These are phyloP conservation scores for Maudiozyma humilis DNA, from an alignment of 1,139 yeast genomes.

Conservation along the genomic window DNA sequence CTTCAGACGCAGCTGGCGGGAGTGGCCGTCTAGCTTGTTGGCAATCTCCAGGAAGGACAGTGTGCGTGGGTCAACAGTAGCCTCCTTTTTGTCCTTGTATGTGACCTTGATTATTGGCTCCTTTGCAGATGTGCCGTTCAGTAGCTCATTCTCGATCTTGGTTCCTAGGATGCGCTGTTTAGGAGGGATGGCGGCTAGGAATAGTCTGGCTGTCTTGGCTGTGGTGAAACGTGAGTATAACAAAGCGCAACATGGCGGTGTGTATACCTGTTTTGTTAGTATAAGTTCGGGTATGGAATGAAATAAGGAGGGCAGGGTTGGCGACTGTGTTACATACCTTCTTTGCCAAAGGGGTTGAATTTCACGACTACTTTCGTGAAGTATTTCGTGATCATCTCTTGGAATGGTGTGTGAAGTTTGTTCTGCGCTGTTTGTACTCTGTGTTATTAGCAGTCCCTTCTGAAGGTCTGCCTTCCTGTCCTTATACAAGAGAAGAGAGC, in stretches of 20 bases:
- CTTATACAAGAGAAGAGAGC: no score
- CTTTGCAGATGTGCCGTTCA: conserved; percentile 38
- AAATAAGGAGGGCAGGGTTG: not conserved
- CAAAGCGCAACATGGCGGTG: no score
- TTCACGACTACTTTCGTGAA: conserved; percentile 68
- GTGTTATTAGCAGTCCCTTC: not conserved
- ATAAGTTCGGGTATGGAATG: not conserved
- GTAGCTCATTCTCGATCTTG: conserved; percentile 46
- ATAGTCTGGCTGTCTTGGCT: conserved; percentile 73
- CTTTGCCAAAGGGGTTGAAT: conserved; percentile 68
- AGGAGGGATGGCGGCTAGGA: conserved; percentile 75
- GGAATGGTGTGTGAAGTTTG: no score
- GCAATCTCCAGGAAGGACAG: conserved; percentile 47
- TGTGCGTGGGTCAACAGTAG: conserved; percentile 58
- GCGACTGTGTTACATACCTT: conserved; percentile 41
- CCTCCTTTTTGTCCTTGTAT: conserved; percentile 69
- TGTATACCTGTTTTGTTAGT: not conserved
- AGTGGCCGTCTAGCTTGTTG: conserved; percentile 56
- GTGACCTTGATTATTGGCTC: conserved; percentile 63
- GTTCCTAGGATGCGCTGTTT: conserved; percentile 44
- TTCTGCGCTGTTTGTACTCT: not conserved
- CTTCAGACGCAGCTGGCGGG: conserved; percentile 58
- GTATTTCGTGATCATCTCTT: conserved; percentile 71
- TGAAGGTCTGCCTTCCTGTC: not conserved
- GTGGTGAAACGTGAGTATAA: not conserved